Conservation (phyloP, 2,329 filamentous ascomycete genomes). For the Talaromyces sp. region DNA sequence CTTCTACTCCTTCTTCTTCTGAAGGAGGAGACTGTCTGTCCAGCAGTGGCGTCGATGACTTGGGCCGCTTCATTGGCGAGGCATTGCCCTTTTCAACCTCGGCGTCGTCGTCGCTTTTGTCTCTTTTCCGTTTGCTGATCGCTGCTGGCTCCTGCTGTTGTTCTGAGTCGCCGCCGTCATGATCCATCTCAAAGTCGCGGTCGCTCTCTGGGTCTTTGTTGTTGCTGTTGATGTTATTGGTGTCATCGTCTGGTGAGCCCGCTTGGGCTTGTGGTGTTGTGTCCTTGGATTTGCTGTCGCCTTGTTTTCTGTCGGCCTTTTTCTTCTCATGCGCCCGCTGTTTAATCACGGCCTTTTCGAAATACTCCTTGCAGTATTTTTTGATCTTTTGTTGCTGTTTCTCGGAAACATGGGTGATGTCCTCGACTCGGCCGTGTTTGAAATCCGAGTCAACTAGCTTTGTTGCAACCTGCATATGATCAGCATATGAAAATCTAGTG, state of each 20-base stretch:
- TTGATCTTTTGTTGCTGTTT: slow-evolving; percentile 80
- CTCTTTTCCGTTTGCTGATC: slow-evolving; percentile 50
- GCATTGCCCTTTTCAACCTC: slow-evolving; percentile 25
- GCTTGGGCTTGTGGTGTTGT: slow-evolving; percentile 15
- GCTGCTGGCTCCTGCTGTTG: slow-evolving; percentile 29
- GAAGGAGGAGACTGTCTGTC: slow-evolving; percentile 3
- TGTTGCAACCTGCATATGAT: slow-evolving; percentile 57
- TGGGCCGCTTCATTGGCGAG: slow-evolving; percentile 17
- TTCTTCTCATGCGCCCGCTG: slow-evolving; percentile 63
- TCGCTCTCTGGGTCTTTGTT: slow-evolving; percentile 23
- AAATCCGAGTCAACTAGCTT: slow-evolving; percentile 89
- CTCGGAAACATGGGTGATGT: slow-evolving; percentile 70
- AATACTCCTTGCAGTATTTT: slow-evolving; percentile 75
- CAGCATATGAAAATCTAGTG: neutral
- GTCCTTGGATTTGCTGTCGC: slow-evolving; percentile 17
- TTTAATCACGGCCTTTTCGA: slow-evolving; percentile 79
- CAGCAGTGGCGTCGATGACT: slow-evolving; percentile 8
- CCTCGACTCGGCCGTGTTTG: slow-evolving; percentile 78
- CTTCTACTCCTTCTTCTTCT: slow-evolving; percentile 2
- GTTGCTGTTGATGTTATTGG: slow-evolving; percentile 26
- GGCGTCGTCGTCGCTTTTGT: slow-evolving; percentile 16
- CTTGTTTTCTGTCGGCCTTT: slow-evolving; percentile 46
- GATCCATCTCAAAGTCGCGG: neutral
- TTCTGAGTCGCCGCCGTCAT: slow-evolving; percentile 23
- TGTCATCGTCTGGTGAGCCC: slow-evolving; percentile 13